Evolutionary conservation across 2,329 filamentous ascomycete species (phyloP).

Genomic region (Capronia epimyces): DNA sequence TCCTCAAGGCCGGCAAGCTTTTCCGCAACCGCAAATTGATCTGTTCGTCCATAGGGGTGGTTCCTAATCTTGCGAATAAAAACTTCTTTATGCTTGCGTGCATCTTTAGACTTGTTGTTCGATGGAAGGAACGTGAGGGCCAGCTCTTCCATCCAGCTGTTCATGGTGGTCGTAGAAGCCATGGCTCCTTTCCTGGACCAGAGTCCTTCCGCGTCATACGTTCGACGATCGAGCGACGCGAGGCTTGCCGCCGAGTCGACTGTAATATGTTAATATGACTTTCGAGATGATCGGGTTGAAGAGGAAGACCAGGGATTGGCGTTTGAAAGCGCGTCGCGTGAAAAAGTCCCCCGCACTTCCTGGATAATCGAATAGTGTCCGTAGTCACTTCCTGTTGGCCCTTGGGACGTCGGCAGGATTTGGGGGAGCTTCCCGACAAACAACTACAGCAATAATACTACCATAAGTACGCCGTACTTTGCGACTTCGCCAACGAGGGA

Average conservation of each 20-base stretch:
- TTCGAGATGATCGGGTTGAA: neutral
- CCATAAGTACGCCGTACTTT: no score
- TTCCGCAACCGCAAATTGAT: constrained; percentile 66
- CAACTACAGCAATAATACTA: no score
- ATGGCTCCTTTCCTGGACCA: constrained; percentile 17
- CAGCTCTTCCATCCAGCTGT: constrained; percentile 25
- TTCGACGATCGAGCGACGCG: neutral
- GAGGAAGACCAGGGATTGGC: no score
- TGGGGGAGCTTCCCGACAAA: no score
- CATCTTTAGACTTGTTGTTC: constrained; percentile 2
- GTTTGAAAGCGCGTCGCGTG: no score
- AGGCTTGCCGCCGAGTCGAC: neutral
- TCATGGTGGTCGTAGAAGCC: constrained; percentile 29
- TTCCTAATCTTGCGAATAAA: constrained; percentile 33
- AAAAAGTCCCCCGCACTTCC: no score
- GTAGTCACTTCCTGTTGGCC: no score
- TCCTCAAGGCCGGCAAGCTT: constrained; percentile 71
- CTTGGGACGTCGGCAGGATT: no score
- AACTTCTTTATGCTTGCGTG: constrained; percentile 19
- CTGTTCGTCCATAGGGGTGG: constrained; percentile 57
- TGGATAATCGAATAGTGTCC: no score
- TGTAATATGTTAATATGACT: neutral
- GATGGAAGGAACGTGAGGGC: constrained; percentile 19
- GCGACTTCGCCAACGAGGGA: no score
- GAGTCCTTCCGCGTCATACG: constrained; percentile 9